phyloP scores from a whole-genome alignment of 768 basidiomycete genomes.

The Leccinum fibrillosum region DNA sequence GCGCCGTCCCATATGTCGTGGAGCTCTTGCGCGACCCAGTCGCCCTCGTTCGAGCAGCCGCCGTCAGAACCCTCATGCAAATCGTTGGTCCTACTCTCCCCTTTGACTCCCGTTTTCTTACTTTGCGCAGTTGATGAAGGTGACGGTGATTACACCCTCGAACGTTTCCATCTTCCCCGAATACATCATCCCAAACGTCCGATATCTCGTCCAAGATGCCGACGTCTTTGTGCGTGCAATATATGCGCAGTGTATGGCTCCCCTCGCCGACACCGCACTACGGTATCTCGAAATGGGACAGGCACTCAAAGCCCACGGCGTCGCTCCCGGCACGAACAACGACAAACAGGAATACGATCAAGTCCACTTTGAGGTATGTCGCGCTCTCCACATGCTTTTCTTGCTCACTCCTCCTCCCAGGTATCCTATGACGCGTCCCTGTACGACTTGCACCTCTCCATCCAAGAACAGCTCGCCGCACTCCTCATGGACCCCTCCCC shows the following conservation, averaged over 20 bases:
- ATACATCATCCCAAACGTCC: conserved; percentile 90
- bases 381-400: background rate
- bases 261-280: conserved; percentile 81
- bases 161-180: conserved; percentile 83
- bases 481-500: conserved; percentile 88
- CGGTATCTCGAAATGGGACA: conserved; percentile 93
- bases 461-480: conserved; percentile 84
- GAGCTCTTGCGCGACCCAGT: conserved; percentile 88
- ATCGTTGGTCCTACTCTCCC: conserved; percentile 50
- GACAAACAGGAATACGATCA: conserved; percentile 74
- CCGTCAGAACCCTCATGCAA: conserved; percentile 76
- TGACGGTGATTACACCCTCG: conserved; percentile 64
- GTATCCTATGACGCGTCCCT: conserved; percentile 88
- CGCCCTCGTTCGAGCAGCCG: conserved; percentile 76
- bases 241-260: conserved; percentile 82
- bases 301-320: conserved; percentile 79
- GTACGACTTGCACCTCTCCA: conserved; percentile 77
- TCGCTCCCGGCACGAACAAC: conserved; percentile 38
- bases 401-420: conserved; percentile 37
- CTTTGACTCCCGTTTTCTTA: background rate
- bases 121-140: conserved; percentile 51
- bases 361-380: conserved; percentile 71
- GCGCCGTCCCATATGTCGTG: conserved; percentile 88
- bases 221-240: conserved; percentile 81
- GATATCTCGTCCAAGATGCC: conserved; percentile 75